These are phyloP conservation scores for Termitomyces sp. DNA, from an alignment of 768 basidiomycete genomes.

Conservation along the genomic window DNA sequence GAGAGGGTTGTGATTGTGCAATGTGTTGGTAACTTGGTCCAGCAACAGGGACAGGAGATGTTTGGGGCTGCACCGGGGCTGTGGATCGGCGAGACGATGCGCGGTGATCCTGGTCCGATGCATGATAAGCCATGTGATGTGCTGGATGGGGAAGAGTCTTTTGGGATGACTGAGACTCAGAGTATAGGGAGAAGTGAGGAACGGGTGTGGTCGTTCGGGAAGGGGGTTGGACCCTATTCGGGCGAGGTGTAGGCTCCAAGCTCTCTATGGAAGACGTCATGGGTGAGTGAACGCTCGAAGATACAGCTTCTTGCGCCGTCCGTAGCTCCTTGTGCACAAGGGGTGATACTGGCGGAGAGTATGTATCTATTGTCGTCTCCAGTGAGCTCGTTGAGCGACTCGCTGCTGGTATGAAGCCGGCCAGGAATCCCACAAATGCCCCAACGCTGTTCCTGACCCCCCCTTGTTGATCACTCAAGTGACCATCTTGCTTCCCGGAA, in stretches of 20 bases:
- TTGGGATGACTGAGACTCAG: conserved; percentile 8
- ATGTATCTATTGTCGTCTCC: conserved; percentile 10
- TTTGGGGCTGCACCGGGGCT: conserved; percentile 10
- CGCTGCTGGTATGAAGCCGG: conserved; percentile 48
- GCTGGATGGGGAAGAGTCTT: conserved; percentile 6
- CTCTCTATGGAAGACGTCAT: conserved; percentile 31
- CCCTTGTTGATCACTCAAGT: conserved; percentile 20
- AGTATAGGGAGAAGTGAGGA: not conserved
- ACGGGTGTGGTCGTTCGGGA: conserved; percentile 11
- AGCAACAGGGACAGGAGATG: conserved; percentile 20
- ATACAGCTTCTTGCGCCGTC: conserved; percentile 10
- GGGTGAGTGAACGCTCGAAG: conserved; percentile 17
- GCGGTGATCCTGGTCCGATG: conserved; percentile 9
- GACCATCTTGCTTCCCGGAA: conserved; percentile 19
- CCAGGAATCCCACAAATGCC: conserved; percentile 60
- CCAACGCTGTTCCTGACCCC: conserved; percentile 44
- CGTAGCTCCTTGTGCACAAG: conserved; percentile 17
- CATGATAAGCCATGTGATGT: conserved; percentile 8
- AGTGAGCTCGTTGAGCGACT: conserved; percentile 17
- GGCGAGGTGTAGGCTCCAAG: conserved; percentile 21
- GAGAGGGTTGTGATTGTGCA: conserved; percentile 37
- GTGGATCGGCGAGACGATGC: conserved; percentile 7
- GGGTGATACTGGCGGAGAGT: conserved; percentile 28
- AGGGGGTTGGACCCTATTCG: conserved; percentile 9
- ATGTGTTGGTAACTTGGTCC: conserved; percentile 18